Conservation (phyloP, 1,284 basidiomycete genomes). For the Coniferiporia weirii region DNA sequence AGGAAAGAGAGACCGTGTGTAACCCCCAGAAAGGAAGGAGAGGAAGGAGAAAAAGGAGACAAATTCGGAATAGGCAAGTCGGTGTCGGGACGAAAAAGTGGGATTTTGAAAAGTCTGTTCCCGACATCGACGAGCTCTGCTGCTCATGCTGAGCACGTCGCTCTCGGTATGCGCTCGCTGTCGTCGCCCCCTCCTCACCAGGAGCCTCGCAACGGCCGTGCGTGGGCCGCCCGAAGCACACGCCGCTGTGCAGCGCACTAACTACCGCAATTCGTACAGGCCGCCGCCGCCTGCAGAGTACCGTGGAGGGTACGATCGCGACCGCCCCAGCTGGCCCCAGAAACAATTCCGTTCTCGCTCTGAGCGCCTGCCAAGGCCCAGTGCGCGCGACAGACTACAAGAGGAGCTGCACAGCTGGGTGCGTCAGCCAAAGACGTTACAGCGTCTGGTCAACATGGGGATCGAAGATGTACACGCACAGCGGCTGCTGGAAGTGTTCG, state of each 20-base stretch:
- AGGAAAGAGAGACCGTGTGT: no score
- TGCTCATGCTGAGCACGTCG: constrained; percentile 5
- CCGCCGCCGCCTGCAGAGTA: no score
- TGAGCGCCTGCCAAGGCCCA: not conserved
- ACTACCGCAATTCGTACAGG: no score
- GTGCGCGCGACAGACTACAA: not conserved
- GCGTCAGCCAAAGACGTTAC: not conserved
- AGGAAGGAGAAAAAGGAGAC: not conserved
- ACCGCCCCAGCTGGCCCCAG: no score
- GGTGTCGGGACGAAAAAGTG: no score
- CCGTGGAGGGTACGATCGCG: no score
- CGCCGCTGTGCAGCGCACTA: no score
- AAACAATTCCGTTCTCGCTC: no score
- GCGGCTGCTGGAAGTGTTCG: constrained; percentile 7
- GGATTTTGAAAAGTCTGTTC: no score
- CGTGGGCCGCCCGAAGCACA: no score
- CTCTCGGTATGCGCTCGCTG: constrained; percentile 1
- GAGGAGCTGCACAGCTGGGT: constrained; percentile 5
- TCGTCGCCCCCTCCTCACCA: constrained; percentile 25
- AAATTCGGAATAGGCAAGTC: not conserved
- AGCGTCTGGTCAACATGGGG: constrained; percentile 5
- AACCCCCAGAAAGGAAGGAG: not conserved
- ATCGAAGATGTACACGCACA: not conserved
- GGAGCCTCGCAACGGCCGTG: constrained; percentile 31
- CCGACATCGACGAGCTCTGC: not conserved